These are phyloP conservation scores for Triticum dicoccoides DNA, from an alignment of 176 grass and related monocot species.

Conservation along the genomic window DNA sequence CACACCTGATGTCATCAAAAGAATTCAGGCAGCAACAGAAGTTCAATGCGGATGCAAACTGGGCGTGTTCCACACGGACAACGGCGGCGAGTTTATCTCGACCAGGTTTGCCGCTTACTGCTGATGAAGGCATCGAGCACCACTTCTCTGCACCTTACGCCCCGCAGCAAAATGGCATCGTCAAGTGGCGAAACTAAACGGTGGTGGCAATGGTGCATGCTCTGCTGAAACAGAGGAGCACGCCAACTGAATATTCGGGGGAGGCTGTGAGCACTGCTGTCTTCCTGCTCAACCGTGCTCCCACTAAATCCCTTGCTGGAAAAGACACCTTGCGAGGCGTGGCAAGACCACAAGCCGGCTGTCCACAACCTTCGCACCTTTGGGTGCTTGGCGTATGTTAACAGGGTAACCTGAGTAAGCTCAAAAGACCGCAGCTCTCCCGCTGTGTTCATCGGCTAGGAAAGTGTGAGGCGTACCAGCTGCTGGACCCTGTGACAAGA, in stretches of 20 bases:
- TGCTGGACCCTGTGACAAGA: neutral
- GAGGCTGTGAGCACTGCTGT: neutral
- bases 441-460: neutral
- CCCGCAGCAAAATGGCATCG: no score
- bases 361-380: neutral
- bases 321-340: neutral
- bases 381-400: neutral
- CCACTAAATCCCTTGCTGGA: neutral
- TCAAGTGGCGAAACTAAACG: no score
- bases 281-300: neutral
- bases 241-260: neutral
- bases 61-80: no score
- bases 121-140: no score
- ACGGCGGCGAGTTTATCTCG: no score
- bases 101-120: no score
- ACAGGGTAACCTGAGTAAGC: neutral
- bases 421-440: neutral
- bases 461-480: neutral
- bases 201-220: neutral
- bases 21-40: neutral
- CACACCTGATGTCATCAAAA: neutral
- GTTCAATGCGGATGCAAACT: no score
- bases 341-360: neutral
- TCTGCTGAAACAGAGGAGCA: neutral
- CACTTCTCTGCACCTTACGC: no score